Evolutionary conservation across 176 grass and related monocot genomes (phyloP).

Genomic region (Aegilops longissima): DNA sequence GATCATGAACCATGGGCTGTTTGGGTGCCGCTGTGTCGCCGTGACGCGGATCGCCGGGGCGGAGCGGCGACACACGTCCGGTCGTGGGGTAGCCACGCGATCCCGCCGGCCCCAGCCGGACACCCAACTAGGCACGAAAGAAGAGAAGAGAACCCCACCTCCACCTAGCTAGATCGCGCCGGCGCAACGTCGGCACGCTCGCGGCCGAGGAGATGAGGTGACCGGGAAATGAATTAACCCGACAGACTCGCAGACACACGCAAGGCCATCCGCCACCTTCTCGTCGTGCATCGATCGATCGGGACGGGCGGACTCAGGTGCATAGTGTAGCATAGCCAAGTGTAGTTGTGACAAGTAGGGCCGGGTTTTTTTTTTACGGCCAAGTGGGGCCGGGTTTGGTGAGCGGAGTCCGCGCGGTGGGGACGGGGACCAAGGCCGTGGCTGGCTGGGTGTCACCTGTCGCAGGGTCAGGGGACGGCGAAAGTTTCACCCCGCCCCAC

Average conservation of each 20-base stretch:
- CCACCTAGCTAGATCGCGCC: neutral
- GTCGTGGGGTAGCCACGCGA: neutral
- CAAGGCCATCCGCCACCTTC: neutral
- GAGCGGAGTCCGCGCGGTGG: too few species aligned
- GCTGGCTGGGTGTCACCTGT: too few species aligned
- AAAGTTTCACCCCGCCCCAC: too few species aligned
- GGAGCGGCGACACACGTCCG: conserved; percentile 23
- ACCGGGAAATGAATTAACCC: too few species aligned
- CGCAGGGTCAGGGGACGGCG: too few species aligned
- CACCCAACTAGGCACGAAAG: neutral
- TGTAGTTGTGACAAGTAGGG: neutral
- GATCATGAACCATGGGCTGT: neutral
- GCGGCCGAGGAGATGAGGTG: neutral
- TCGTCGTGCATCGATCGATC: neutral
- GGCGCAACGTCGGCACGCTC: neutral
- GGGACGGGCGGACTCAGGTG: neutral
- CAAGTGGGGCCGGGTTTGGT: neutral
- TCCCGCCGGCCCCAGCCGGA: too few species aligned
- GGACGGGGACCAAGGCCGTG: too few species aligned
- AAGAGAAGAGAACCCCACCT: too few species aligned
- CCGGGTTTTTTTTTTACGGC: too few species aligned
- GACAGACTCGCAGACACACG: neutral
- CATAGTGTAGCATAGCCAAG: neutral
- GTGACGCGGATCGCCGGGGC: neutral
- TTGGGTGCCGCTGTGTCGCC: conserved; percentile 14